Percentiles rank a stretch among this genome's conserved stretches.
Evolutionary conservation across 2,329 filamentous ascomycete species (phyloP).

Genomic region (Daldinia sp.): DNA sequence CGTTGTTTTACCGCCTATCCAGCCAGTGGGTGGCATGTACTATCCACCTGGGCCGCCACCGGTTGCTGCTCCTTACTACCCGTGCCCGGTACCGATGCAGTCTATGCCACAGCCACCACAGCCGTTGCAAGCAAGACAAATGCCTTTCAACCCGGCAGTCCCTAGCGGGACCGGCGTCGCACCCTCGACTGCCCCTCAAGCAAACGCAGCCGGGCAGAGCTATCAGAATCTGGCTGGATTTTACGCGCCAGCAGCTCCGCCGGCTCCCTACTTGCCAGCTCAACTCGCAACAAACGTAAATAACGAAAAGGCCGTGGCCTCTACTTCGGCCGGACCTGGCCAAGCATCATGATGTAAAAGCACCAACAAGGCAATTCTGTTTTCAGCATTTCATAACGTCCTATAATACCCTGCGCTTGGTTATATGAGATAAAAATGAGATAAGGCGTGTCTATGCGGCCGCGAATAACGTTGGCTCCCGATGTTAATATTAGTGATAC

Average conservation of each 20-base stretch:
- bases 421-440: slow-evolving; percentile 11
- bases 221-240: slow-evolving; percentile 44
- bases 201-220: slow-evolving; percentile 47
- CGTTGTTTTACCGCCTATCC: slow-evolving; percentile 26
- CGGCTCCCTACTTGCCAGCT: neutral
- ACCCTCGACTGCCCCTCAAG: slow-evolving; percentile 3
- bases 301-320: slow-evolving; percentile 18
- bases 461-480: slow-evolving; percentile 4
- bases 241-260: slow-evolving; percentile 36
- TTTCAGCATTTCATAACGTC: slow-evolving; percentile 19
- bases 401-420: slow-evolving; percentile 8
- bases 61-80: slow-evolving; percentile 33
- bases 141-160: slow-evolving; percentile 1
- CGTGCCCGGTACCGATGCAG: slow-evolving; percentile 34
- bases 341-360: slow-evolving; percentile 17
- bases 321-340: slow-evolving; percentile 16
- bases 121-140: neutral
- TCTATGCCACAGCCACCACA: slow-evolving; percentile 18
- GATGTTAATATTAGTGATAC: slow-evolving; percentile 32
- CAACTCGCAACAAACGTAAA: neutral
- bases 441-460: slow-evolving; percentile 14
- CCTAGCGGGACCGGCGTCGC: slow-evolving; percentile 1
- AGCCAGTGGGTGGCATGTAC: slow-evolving; percentile 28
- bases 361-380: slow-evolving; percentile 2
- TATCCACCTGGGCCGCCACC: slow-evolving; percentile 31